phyloP scores from a whole-genome alignment of 176 grass and related monocot species.

The Alloteropsis semialata region DNA sequence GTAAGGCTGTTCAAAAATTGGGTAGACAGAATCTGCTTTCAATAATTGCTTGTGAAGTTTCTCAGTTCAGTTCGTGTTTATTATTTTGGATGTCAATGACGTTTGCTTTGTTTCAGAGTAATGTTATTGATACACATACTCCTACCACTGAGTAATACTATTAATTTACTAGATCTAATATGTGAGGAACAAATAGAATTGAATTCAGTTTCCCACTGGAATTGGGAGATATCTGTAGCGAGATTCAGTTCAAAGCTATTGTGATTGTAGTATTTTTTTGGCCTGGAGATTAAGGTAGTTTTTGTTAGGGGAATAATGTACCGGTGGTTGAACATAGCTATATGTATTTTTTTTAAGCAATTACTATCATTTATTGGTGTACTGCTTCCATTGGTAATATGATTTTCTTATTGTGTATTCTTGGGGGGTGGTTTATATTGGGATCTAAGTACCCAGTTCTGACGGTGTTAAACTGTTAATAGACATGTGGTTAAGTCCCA shows the following conservation, averaged over 20 bases:
- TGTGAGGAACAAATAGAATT: constrained; percentile 26
- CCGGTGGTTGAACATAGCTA: constrained; percentile 15
- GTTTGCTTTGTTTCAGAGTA: not conserved
- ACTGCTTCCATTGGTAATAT: not conserved
- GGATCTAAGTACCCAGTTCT: not conserved
- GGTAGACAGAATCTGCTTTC: not conserved
- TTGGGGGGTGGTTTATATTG: not conserved
- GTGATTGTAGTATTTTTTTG: constrained; percentile 20
- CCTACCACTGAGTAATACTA: not conserved
- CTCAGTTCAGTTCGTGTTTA: not conserved
- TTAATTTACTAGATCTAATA: constrained; percentile 21
- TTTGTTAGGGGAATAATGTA: constrained; percentile 36
- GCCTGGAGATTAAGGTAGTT: constrained; percentile 6
- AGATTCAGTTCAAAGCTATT: constrained; percentile 32
- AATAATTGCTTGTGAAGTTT: not conserved
- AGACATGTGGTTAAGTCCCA: too few species aligned
- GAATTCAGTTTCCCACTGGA: constrained; percentile 25
- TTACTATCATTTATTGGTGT: constrained; percentile 18
- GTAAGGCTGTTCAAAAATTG: not conserved
- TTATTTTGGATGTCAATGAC: not conserved
- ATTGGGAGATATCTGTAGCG: not conserved
- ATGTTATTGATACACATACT: too few species aligned
- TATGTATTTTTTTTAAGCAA: constrained; percentile 24
- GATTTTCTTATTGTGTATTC: not conserved
- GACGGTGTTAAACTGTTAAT: too few species aligned